These are phyloP conservation scores for Phytophthora brassicae DNA, from an alignment of 352 stramenopile genomes.

Conservation along the genomic window DNA sequence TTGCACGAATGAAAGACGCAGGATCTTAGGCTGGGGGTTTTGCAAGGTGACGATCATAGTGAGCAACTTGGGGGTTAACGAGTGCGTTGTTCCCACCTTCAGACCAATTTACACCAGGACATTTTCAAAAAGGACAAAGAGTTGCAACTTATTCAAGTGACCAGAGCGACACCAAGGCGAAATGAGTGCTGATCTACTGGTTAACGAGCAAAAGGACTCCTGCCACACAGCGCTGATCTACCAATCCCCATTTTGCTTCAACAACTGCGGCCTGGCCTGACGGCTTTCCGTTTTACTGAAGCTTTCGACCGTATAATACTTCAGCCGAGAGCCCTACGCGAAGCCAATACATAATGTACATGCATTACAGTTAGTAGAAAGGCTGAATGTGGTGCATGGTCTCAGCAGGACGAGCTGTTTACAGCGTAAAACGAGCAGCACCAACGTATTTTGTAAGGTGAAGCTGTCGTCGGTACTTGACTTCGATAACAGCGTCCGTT, in stretches of 20 bases:
- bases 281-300: slow-evolving; percentile 9
- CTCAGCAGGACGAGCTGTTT: too few species aligned
- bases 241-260: slow-evolving; percentile 23
- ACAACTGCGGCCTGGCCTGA: slow-evolving; percentile 10
- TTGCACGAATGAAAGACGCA: slow-evolving; percentile 13
- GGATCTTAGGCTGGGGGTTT: slow-evolving; percentile 14
- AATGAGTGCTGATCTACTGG: neutral
- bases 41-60: slow-evolving; percentile 2
- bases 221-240: neutral
- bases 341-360: too few species aligned
- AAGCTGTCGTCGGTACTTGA: too few species aligned
- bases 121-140: slow-evolving; percentile 14
- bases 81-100: slow-evolving; percentile 18
- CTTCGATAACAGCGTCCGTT: too few species aligned
- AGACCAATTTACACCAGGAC: slow-evolving; percentile 12
- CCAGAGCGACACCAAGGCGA: neutral
- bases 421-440: too few species aligned
- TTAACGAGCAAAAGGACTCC: slow-evolving; percentile 1
- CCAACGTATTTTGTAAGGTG: too few species aligned
- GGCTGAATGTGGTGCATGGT: too few species aligned
- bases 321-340: too few species aligned
- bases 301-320: slow-evolving; percentile 12
- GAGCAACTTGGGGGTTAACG: too few species aligned
- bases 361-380: neutral
- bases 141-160: neutral